Evolutionary conservation across 768 basidiomycete species (phyloP).

Genomic region (Russula ochroleuca): DNA sequence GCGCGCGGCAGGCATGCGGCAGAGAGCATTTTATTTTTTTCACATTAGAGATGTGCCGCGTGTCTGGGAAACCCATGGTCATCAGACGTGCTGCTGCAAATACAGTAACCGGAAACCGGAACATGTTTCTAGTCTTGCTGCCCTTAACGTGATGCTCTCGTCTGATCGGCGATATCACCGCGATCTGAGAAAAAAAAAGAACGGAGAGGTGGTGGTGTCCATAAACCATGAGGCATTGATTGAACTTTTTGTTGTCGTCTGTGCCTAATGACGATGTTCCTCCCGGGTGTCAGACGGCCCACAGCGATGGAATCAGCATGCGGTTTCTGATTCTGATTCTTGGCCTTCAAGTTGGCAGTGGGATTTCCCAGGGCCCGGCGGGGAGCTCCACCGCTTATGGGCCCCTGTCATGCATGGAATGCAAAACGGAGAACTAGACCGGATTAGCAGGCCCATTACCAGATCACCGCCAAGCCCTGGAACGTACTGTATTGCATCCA

Average conservation of each 20-base stretch:
- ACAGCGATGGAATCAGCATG: neutral
- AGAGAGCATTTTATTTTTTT: neutral
- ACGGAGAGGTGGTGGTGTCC: slow-evolving; percentile 45
- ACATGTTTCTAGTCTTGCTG: neutral
- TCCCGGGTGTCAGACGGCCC: neutral
- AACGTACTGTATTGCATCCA: slow-evolving; percentile 1
- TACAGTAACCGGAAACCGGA: neutral
- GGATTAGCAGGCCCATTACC: neutral
- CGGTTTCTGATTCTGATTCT: neutral
- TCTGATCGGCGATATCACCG: slow-evolving; percentile 54
- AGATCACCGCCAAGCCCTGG: slow-evolving; percentile 7
- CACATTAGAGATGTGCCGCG: neutral
- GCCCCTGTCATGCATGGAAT: neutral
- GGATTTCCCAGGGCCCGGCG: neutral
- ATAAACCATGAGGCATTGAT: slow-evolving; percentile 22
- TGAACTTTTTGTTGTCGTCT: neutral
- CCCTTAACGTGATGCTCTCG: neutral
- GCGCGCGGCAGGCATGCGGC: neutral
- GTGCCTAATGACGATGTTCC: neutral
- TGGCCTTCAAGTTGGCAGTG: neutral
- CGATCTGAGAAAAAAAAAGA: slow-evolving; percentile 53
- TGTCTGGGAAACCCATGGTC: neutral
- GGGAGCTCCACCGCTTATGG: neutral
- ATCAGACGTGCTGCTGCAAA: neutral
- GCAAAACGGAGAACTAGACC: neutral